Evolutionary conservation across 352 stramenopile genomes (phyloP).

Genomic region (Phytophthora niederhauseri): DNA sequence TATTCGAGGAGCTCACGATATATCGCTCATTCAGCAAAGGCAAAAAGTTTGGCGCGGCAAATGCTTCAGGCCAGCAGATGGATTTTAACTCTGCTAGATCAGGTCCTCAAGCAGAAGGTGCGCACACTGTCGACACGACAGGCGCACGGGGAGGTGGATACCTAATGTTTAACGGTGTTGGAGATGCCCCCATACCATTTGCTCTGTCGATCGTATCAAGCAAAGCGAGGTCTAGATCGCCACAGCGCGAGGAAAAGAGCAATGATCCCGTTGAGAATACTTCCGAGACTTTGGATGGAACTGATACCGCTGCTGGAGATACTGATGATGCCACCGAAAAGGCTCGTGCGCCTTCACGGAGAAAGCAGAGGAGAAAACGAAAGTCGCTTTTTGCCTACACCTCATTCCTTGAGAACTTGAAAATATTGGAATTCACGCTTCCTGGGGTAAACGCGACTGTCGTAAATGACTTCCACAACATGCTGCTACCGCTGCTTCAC

Average conservation of each 20-base stretch:
- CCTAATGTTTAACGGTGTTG: conserved; percentile 88
- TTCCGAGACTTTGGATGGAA: conserved; percentile 4
- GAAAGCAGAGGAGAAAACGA: conserved; percentile 27
- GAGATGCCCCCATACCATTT: conserved; percentile 82
- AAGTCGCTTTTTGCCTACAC: conserved; percentile 28
- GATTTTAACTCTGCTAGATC: conserved; percentile 50
- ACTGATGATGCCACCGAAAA: conserved; percentile 10
- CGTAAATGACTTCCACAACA: conserved; percentile 90
- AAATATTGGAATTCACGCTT: conserved; percentile 78
- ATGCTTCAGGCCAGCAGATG: conserved; percentile 43
- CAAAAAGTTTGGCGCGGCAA: conserved; percentile 39
- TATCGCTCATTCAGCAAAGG: conserved; percentile 80
- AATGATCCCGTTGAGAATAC: conserved; percentile 11
- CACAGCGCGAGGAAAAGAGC: conserved; percentile 16
- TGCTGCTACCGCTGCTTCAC: conserved; percentile 82
- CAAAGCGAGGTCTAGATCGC: conserved; percentile 16
- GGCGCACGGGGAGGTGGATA: conserved; percentile 74
- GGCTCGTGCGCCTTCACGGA: conserved; percentile 7
- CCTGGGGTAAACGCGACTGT: conserved; percentile 82
- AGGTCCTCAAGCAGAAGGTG: conserved; percentile 41
- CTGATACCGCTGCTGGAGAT: background rate
- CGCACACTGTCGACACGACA: conserved; percentile 45
- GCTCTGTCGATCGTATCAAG: conserved; percentile 67
- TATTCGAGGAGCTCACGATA: conserved; percentile 83
- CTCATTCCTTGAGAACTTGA: conserved; percentile 65